Evolutionary conservation across 169 alveolate species (phyloP).

Genomic region (Plasmodium gaboni): DNA sequence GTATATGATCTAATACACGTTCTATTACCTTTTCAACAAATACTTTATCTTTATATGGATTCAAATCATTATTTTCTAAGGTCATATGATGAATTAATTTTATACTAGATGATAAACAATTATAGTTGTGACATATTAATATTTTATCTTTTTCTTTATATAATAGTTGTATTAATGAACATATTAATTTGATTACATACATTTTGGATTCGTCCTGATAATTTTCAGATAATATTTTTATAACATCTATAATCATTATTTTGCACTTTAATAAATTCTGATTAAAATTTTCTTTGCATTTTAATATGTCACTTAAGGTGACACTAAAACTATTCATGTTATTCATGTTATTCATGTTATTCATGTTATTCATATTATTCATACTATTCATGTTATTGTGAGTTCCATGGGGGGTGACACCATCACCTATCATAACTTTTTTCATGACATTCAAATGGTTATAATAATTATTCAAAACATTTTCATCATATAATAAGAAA

Average conservation of each 20-base stretch:
- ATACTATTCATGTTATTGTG: not conserved
- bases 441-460: not conserved
- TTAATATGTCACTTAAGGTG: not conserved
- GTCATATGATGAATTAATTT: conserved; percentile 57
- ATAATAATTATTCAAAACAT: conserved; percentile 1
- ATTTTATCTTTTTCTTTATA: conserved; percentile 25
- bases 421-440: not conserved
- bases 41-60: conserved; percentile 47
- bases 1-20: conserved; percentile 50
- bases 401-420: not conserved
- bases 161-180: conserved; percentile 25
- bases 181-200: conserved; percentile 30
- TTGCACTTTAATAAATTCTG: conserved; percentile 52
- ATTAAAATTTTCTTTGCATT: not conserved
- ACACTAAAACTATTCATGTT: not conserved
- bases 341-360: not conserved
- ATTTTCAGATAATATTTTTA: conserved; percentile 36
- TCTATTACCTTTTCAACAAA: conserved; percentile 38
- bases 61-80: conserved; percentile 21
- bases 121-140: conserved; percentile 50
- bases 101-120: conserved; percentile 57
- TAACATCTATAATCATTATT: conserved; percentile 21
- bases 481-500: conserved; percentile 24
- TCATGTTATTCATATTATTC: not conserved
- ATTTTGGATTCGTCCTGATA: conserved; percentile 61